Conservation (phyloP, 164 flowering plant species). For the Vitis riparia region DNA sequence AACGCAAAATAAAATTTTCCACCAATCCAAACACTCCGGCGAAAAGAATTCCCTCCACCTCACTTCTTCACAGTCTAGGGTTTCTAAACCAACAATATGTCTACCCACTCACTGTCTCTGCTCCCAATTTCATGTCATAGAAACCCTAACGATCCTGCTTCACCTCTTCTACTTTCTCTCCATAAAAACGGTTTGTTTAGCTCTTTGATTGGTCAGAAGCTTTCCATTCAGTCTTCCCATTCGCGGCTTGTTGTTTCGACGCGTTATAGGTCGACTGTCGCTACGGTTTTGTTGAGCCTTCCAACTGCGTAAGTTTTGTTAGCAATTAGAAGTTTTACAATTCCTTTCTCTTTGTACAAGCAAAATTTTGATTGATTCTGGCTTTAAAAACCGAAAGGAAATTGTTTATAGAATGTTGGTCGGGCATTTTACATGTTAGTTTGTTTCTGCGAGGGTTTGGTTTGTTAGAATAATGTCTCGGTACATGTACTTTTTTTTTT, state of each 20-base stretch:
- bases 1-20: too few relatives aligned
- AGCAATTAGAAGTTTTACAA: not conserved
- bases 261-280: slow-evolving; percentile 8
- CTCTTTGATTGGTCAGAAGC: slow-evolving; percentile 28
- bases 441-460: too few relatives aligned
- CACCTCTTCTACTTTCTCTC: slow-evolving; percentile 9
- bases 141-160: slow-evolving; percentile 14
- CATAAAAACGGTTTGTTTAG: slow-evolving; percentile 7
- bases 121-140: slow-evolving; percentile 17
- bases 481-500: not conserved
- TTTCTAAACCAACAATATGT: slow-evolving; percentile 25
- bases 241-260: slow-evolving; percentile 14
- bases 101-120: slow-evolving; percentile 28
- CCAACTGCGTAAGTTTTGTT: slow-evolving; percentile 39
- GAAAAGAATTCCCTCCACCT: not conserved
- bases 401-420: too few relatives aligned
- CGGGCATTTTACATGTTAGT: too few relatives aligned
- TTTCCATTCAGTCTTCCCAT: slow-evolving; percentile 18
- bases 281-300: slow-evolving; percentile 31
- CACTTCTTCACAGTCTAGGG: slow-evolving; percentile 4
- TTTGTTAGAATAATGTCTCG: not conserved
- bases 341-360: not conserved
- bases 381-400: too few relatives aligned
- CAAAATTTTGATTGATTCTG: too few relatives aligned
- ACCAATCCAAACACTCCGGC: not conserved